A percentile compares a stretch with the other conserved stretches of the same genome.
phyloP scores from a whole-genome alignment of 176 grass and related monocot genomes.

The Carex pumila region DNA sequence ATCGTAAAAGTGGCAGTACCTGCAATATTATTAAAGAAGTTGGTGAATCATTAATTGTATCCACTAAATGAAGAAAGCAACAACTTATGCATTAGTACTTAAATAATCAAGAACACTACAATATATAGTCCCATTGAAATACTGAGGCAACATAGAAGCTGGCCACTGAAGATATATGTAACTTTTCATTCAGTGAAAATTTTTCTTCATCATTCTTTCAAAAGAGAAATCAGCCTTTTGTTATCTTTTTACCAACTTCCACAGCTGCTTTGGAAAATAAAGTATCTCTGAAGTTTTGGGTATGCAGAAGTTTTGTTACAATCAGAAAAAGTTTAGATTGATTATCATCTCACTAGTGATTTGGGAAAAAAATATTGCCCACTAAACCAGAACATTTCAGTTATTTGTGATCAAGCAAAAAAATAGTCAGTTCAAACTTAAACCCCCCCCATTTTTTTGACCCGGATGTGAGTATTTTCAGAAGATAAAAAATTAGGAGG shows the following conservation, averaged over 20 bases:
- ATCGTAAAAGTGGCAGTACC: slow-evolving; percentile 33
- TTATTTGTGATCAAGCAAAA: background rate
- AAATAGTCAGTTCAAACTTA: background rate
- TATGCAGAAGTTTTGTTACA: background rate
- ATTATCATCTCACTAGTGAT: background rate
- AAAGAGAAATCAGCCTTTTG: background rate
- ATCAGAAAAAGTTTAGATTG: background rate
- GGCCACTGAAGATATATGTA: background rate
- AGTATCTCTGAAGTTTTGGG: background rate
- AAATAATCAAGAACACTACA: background rate
- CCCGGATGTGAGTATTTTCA: background rate
- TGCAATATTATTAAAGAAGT: slow-evolving; percentile 9
- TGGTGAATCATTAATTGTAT: background rate
- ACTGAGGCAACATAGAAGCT: background rate
- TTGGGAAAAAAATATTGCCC: background rate
- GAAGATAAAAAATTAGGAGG: background rate
- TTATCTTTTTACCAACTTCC: background rate
- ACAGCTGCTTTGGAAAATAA: background rate
- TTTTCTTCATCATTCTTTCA: background rate
- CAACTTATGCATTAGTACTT: background rate
- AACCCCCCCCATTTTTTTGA: no score
- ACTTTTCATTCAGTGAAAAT: background rate
- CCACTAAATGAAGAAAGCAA: background rate
- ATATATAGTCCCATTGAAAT: background rate
- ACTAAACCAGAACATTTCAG: background rate